These are phyloP conservation scores for Gigaspora rosea DNA, from an alignment of 192 early-diverging fungal genomes.

Conservation along the genomic window DNA sequence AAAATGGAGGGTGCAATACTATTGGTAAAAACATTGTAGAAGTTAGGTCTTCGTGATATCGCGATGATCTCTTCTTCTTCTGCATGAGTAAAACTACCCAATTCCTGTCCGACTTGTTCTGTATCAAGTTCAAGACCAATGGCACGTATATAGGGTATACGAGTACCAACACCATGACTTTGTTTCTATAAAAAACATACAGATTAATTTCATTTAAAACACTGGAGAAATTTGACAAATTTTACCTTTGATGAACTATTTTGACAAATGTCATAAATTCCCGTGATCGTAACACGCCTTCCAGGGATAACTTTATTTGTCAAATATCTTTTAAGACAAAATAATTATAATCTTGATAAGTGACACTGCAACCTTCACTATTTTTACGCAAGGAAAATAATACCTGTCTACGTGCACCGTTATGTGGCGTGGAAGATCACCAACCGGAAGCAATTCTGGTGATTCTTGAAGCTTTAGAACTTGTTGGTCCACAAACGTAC, in stretches of 20 bases:
- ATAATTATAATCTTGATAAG: not conserved
- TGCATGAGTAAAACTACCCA: conserved; percentile 77
- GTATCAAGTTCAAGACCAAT: conserved; percentile 87
- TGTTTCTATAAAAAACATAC: not conserved
- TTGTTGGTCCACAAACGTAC: conserved; percentile 95
- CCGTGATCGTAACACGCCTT: conserved; percentile 87
- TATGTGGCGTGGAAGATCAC: conserved; percentile 96
- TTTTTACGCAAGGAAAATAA: not conserved
- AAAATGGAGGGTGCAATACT: conserved; percentile 98
- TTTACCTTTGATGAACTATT: conserved; percentile 49
- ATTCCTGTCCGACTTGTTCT: conserved; percentile 58
- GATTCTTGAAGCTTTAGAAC: conserved; percentile 96
- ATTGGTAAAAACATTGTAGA: conserved; percentile 89
- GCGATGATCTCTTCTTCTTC: conserved; percentile 93
- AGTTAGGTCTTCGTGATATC: conserved; percentile 81
- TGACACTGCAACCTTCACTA: not conserved
- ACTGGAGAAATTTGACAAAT: conserved; percentile 30
- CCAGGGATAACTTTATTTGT: conserved; percentile 93
- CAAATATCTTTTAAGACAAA: conserved; percentile 57
- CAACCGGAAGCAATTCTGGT: conserved; percentile 95
- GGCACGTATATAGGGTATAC: conserved; percentile 76
- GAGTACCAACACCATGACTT: conserved; percentile 72
- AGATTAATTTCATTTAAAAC: not conserved
- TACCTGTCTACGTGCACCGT: conserved; percentile 86
- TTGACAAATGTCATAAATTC: conserved; percentile 94